phyloP scores from a whole-genome alignment of 495 filamentous ascomycete genomes.

The Evernia prunastri region DNA sequence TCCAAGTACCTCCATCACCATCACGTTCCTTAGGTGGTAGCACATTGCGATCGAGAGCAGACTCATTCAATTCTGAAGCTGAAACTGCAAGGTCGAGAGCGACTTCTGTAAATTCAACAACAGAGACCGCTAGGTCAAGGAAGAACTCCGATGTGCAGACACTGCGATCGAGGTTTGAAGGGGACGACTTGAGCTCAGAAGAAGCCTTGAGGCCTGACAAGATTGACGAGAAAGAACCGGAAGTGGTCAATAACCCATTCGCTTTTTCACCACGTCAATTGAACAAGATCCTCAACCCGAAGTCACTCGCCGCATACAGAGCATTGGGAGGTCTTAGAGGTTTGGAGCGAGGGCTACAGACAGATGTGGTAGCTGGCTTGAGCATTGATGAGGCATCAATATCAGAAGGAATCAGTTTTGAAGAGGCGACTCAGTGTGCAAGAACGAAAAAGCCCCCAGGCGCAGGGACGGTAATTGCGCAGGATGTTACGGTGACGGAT shows the following conservation, averaged over 20 bases:
- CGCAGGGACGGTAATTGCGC: constrained; percentile 11
- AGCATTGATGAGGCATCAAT: constrained; percentile 59
- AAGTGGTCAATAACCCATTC: constrained; percentile 61
- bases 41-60: constrained; percentile 44
- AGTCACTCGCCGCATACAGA: constrained; percentile 63
- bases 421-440: constrained; percentile 44
- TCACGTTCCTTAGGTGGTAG: constrained; percentile 45
- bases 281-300: constrained; percentile 69
- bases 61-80: constrained; percentile 40
- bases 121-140: constrained; percentile 39
- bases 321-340: constrained; percentile 62
- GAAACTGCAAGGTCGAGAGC: constrained; percentile 38
- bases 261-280: constrained; percentile 65
- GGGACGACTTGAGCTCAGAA: constrained; percentile 41
- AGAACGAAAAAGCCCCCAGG: constrained; percentile 19
- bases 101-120: constrained; percentile 41
- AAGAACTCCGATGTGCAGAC: constrained; percentile 38
- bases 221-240: constrained; percentile 57
- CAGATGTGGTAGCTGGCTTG: constrained; percentile 56
- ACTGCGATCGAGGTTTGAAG: constrained; percentile 27
- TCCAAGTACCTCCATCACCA: constrained; percentile 30
- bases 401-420: constrained; percentile 51
- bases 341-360: constrained; percentile 61
- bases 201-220: constrained; percentile 62
- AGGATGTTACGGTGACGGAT: constrained; percentile 21